Conservation (phyloP, 208 protist genomes). For the Acanthamoeba royreba region DNA sequence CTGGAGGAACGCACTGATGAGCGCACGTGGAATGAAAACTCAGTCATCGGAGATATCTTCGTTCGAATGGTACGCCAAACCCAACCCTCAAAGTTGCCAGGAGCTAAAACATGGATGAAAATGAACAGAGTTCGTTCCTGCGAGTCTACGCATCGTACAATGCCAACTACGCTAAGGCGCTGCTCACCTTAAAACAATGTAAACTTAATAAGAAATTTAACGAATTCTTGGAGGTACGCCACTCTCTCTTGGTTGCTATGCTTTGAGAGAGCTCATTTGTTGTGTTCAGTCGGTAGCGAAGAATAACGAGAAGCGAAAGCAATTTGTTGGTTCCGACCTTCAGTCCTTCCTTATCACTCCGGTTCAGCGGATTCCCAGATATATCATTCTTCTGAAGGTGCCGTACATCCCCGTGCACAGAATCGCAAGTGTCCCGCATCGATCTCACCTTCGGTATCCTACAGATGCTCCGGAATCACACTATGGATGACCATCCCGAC, state of each 20-base stretch:
- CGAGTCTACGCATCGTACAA: constrained; percentile 32
- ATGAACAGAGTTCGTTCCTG: constrained; percentile 6
- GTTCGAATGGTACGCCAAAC: background rate
- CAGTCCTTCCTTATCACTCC: background rate
- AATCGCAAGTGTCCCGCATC: background rate
- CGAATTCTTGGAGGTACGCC: constrained; percentile 25
- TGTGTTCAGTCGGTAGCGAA: background rate
- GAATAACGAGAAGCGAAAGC: background rate
- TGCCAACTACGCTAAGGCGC: constrained; percentile 16
- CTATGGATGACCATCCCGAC: background rate
- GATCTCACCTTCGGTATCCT: background rate
- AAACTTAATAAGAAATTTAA: constrained; percentile 36
- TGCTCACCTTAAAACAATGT: background rate
- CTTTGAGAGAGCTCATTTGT: background rate
- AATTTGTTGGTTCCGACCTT: constrained; percentile 7
- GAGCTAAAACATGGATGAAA: background rate
- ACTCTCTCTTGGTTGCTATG: background rate
- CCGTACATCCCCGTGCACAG: background rate
- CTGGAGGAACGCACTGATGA: constrained; percentile 27
- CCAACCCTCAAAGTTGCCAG: background rate
- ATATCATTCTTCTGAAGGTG: background rate
- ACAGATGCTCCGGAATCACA: background rate
- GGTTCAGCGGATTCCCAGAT: background rate
- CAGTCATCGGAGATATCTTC: constrained; percentile 48
- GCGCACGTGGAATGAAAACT: constrained; percentile 31